Percentiles rank a stretch among this genome's conserved stretches.
phyloP scores from a whole-genome alignment of 1,284 basidiomycete species.

The Sanghuangporus weigelae region DNA sequence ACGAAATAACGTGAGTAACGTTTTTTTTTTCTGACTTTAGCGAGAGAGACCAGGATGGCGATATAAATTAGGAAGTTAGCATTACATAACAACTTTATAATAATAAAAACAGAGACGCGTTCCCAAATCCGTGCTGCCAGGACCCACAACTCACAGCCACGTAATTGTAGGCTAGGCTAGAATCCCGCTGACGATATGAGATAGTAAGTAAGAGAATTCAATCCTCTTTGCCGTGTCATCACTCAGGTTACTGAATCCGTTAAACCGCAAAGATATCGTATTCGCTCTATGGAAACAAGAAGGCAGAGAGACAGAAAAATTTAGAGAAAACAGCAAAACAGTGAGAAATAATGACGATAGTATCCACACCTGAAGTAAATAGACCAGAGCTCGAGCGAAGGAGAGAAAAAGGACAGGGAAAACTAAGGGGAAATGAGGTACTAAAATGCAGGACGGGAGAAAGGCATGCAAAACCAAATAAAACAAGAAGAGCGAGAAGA shows the following conservation, averaged over 20 bases:
- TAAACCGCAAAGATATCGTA: background rate
- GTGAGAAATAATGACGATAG: background rate
- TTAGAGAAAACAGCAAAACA: background rate
- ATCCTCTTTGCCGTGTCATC: too few species aligned
- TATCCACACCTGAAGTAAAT: constrained; percentile 4
- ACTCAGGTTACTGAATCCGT: background rate
- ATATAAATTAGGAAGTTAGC: too few species aligned
- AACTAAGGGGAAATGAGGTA: background rate
- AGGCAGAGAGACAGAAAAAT: background rate
- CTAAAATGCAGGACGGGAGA: background rate
- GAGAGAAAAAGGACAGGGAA: background rate
- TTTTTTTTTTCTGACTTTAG: too few species aligned
- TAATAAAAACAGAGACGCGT: too few species aligned
- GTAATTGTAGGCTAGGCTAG: too few species aligned
- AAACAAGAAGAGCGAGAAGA: background rate
- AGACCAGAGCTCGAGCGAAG: background rate
- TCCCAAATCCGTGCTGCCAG: too few species aligned
- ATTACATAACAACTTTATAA: too few species aligned
- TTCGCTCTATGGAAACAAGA: constrained; percentile 1
- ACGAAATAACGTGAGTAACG: too few species aligned
- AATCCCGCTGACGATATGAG: too few species aligned
- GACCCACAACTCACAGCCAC: too few species aligned
- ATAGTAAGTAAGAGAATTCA: too few species aligned
- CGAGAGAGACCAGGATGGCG: too few species aligned
- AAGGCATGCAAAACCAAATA: background rate